Evolutionary conservation across 2,329 filamentous ascomycete genomes (phyloP).

Genomic region (Colletotrichum euphorbiae): DNA sequence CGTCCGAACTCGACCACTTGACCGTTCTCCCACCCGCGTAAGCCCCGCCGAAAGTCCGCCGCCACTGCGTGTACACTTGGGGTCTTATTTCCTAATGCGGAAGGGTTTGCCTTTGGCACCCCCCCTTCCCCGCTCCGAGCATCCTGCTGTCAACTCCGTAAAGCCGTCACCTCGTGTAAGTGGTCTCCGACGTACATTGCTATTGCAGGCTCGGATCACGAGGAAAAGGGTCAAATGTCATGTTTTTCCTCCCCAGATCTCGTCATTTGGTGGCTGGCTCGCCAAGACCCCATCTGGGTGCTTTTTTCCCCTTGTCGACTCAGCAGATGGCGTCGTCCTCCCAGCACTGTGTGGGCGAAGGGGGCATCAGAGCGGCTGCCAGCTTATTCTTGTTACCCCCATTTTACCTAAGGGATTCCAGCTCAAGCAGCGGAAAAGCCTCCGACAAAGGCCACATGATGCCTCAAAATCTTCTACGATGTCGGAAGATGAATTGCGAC

Average conservation of each 20-base stretch:
- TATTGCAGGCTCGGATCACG: neutral
- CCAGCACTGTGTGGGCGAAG: slow-evolving; percentile 2
- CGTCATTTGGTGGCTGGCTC: neutral
- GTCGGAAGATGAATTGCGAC: neutral
- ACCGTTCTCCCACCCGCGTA: neutral
- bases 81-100: slow-evolving; percentile 17
- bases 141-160: neutral
- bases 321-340: neutral
- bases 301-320: neutral
- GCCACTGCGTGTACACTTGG: slow-evolving; percentile 3
- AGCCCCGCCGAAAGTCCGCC: slow-evolving; percentile 8
- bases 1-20: neutral
- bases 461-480: slow-evolving; percentile 2
- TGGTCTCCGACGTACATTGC: neutral
- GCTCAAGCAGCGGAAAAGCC: slow-evolving; percentile 19
- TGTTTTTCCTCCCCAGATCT: neutral
- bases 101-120: neutral
- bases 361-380: neutral
- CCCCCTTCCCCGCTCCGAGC: neutral
- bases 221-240: neutral
- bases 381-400: slow-evolving; percentile 20
- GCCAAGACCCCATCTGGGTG: slow-evolving; percentile 6
- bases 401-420: slow-evolving; percentile 22
- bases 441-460: slow-evolving; percentile 19
- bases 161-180: slow-evolving; percentile 5